Evolutionary conservation across 2,329 filamentous ascomycete species (phyloP), one percentile per base, ranked within the genome.

Genomic region (Leptographium galeiforme): DNA sequence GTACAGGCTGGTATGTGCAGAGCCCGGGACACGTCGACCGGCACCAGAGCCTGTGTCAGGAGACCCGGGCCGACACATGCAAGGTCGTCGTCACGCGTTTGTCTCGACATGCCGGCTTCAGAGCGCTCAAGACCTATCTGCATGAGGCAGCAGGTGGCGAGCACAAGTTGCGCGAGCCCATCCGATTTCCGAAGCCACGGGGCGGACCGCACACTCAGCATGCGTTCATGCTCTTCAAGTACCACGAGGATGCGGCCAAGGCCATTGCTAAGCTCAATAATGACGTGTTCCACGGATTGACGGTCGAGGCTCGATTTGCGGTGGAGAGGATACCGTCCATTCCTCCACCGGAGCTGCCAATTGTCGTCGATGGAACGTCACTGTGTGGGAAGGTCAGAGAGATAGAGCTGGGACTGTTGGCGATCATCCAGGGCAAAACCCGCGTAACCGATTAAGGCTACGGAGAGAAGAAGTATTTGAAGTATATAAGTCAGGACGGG

Each of bases 21-120:
- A 13, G 34, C 34, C 34, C 34, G 2, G 12, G 34, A 36, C 6
- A 10, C 34, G 34, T 13, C 34, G 12, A 13, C 34, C 34, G 2
- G 34, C 3, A 36, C 25, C 25, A 25, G 25, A 25, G 25, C 25
- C 2, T 25, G 25, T 25, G 25, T 25, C 25, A 41, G 11, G 46
- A n/a, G 2, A 18, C 12, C 34, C 8, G 13, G 12, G 7, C 11
- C 30, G 50, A 51, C 4, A 45, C 43, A 0, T 40, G 51, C 52
- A 57, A 56, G 45, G 38, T 59, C 7, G 18, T 57, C 5, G 57
- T 59, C 43, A 54, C 52, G 47, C 54, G 54, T 25, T 33, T 59
- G 14, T 56, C 56, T 11, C 54, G 54, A n/a, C 55, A 56, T 14
- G 51, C 53, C 5, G 45, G 25, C 51, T 36, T 10, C 33, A 34